Evolutionary conservation across 352 stramenopile genomes (phyloP), one percentile per base, ranked within the genome.

Genomic region (Pythium aristosporum): DNA sequence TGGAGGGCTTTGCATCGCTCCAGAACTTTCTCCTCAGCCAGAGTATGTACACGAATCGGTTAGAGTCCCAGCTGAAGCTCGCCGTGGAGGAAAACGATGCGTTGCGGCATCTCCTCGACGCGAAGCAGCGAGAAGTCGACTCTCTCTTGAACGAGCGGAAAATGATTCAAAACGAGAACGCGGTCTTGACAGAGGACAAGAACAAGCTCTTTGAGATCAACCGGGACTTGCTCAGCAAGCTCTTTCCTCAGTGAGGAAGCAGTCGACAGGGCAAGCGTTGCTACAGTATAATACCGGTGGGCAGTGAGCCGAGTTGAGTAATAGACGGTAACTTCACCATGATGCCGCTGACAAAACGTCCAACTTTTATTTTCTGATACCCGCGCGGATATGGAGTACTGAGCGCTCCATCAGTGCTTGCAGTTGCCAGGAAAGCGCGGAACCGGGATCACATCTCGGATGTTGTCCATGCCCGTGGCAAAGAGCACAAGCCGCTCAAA

Each of bases 401-500:
- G 25, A 30, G 0, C 25, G 5, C 25, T 30, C 5, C 25, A 49
- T 52, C 57, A 81, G 42, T 88, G 75, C 41, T 90, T 84, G 67
- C 97, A 98, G 76, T 95, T 94, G n/a, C 95, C 95, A 20, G 96
- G 96, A 75, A 96, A 99, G 39, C 96, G 84, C 37, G 97, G 97
- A 49, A 99, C 97, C 28, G 98, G 94, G 73, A 99, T 99, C 4
- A 97, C 96, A 65, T 99, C 97, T 43, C 97, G 88, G 70, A 99
- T 99, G 77, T 99, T 99, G 62, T 99, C 96, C 72, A 99, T 97
- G 20, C 96, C 96, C 30, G 93, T 98, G 12, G 98, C 87, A 67
- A 99, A 99, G 20, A 97, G 96, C 30, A 99, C 95, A 15, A 99
- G 84, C 28, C 97, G 85, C 78, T 99, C 97, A 67, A 99, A 99